phyloP scores from a whole-genome alignment of 257 asterid genomes.

The Capsicum baccatum region DNA sequence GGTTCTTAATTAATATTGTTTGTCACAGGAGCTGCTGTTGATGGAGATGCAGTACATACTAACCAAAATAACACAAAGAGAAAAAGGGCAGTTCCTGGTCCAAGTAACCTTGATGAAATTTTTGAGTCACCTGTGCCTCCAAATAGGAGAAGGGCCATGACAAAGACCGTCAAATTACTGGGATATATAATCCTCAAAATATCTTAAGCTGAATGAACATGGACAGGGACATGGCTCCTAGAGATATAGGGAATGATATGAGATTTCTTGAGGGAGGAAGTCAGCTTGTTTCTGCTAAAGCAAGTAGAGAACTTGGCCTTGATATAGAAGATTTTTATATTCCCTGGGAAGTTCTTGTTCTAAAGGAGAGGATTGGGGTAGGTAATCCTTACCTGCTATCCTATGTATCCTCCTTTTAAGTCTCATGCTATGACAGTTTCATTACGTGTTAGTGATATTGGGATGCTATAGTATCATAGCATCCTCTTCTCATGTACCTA shows the following conservation, averaged over 20 bases:
- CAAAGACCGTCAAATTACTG: constrained; percentile 53
- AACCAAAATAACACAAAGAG: constrained; percentile 52
- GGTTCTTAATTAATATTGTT: constrained; percentile 24
- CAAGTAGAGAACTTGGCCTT: constrained; percentile 57
- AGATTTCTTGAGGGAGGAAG: constrained; percentile 37
- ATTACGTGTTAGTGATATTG: neutral
- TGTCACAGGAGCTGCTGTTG: constrained; percentile 47
- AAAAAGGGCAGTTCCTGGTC: constrained; percentile 48
- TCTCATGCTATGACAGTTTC: neutral
- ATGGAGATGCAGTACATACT: constrained; percentile 56
- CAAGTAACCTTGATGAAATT: constrained; percentile 58
- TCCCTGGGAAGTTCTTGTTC: constrained; percentile 85
- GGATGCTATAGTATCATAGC: neutral
- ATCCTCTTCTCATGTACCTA: constrained; percentile 30
- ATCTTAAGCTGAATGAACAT: constrained; percentile 47
- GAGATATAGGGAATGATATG: constrained; percentile 27
- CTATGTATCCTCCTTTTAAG: neutral
- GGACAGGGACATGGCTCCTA: constrained; percentile 37
- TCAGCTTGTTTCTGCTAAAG: constrained; percentile 49
- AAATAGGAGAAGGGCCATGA: constrained; percentile 57
- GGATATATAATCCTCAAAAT: constrained; percentile 49
- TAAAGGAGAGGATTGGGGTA: constrained; percentile 89
- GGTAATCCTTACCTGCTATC: constrained; percentile 55
- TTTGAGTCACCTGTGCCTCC: constrained; percentile 46
- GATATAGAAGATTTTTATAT: constrained; percentile 80